These are phyloP conservation scores for Thymus mandschuricus DNA, from an alignment of 257 asterid genomes.

Conservation along the genomic window DNA sequence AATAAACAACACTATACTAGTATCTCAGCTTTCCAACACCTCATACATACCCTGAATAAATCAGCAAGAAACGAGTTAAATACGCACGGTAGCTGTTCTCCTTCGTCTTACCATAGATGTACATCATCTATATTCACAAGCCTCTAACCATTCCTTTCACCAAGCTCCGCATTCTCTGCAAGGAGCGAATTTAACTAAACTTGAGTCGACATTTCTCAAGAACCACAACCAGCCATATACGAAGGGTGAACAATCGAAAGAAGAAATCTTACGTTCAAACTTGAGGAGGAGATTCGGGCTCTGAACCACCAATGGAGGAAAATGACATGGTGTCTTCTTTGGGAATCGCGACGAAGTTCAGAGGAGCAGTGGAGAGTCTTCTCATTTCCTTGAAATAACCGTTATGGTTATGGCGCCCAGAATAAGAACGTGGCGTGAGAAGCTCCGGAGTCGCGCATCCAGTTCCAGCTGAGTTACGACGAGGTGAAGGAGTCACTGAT, in stretches of 20 bases:
- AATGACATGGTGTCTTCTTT: constrained; percentile 92
- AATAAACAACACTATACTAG: constrained; percentile 20
- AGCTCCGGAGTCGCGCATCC: constrained; percentile 71
- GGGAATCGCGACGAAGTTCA: constrained; percentile 72
- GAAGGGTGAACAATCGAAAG: not conserved
- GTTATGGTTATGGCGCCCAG: constrained; percentile 71
- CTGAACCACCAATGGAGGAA: constrained; percentile 87
- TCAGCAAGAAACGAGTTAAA: constrained; percentile 31
- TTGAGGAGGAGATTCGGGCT: constrained; percentile 89
- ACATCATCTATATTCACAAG: constrained; percentile 51
- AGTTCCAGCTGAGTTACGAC: constrained; percentile 72
- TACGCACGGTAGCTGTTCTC: constrained; percentile 24
- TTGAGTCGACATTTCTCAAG: not conserved
- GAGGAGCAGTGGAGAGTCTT: constrained; percentile 81
- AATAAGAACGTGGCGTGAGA: constrained; percentile 80
- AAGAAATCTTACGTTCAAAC: constrained; percentile 42
- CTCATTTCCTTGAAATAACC: constrained; percentile 77
- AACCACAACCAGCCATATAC: not conserved
- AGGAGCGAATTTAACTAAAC: not conserved
- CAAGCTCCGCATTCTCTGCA: constrained; percentile 30
- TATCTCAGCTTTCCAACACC: constrained; percentile 13
- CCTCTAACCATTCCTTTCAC: constrained; percentile 32
- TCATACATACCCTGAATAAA: constrained; percentile 18
- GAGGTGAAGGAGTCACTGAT: constrained; percentile 86
- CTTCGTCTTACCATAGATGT: constrained; percentile 15